Evolutionary conservation across 495 filamentous ascomycete genomes (phyloP).

Genomic region (Annulohypoxylon maeteangense): DNA sequence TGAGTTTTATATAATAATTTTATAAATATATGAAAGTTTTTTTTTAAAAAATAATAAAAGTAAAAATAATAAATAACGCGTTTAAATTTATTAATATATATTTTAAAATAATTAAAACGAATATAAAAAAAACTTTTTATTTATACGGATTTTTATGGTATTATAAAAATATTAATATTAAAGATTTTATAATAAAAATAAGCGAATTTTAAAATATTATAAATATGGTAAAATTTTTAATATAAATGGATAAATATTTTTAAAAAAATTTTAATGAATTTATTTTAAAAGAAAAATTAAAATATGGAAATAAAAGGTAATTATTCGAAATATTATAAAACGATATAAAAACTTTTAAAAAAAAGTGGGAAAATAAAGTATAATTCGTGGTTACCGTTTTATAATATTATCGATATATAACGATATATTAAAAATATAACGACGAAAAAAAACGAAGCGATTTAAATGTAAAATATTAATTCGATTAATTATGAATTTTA

Average conservation of each 20-base stretch:
- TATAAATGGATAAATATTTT: neutral
- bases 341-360: neutral
- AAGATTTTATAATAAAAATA: slow-evolving; percentile 10
- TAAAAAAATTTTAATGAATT: neutral
- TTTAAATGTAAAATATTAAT: neutral
- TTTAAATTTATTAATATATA: slow-evolving; percentile 1
- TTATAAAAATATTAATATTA: slow-evolving; percentile 19
- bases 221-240: slow-evolving; percentile 7
- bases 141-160: slow-evolving; percentile 18
- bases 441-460: neutral
- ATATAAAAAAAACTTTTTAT: slow-evolving; percentile 18
- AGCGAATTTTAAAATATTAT: too few relatives aligned
- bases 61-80: neutral
- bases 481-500: slow-evolving; percentile 15
- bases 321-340: slow-evolving; percentile 7
- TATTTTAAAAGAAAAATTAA: neutral
- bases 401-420: slow-evolving; percentile 15
- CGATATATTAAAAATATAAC: slow-evolving; percentile 10
- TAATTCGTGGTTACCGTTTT: slow-evolving; percentile 12
- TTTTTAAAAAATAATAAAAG: neutral
- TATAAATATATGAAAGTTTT: neutral
- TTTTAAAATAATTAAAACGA: slow-evolving; percentile 12
- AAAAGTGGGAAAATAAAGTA: slow-evolving; percentile 12
- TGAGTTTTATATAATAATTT: neutral
- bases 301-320: neutral